Evolutionary conservation across 345 rosid genomes (phyloP).

Genomic region (Camelina sativa): DNA sequence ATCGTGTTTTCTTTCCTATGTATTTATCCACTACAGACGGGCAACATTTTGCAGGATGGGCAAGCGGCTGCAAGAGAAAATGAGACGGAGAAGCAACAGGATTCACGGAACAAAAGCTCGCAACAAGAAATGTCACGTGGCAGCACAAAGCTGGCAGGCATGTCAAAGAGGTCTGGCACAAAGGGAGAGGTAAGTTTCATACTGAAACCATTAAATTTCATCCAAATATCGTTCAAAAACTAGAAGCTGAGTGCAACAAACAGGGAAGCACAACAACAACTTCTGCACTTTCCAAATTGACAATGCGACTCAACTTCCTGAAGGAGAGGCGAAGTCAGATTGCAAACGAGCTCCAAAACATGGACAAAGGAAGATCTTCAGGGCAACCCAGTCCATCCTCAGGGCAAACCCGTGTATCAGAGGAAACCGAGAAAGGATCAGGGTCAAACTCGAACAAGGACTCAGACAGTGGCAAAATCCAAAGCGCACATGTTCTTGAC

Average conservation of each 20-base stretch:
- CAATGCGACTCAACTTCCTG: conserved; percentile 77
- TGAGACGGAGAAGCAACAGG: conserved; percentile 50
- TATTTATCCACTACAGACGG: conserved; percentile 2
- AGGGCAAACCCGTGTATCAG: conserved; percentile 11
- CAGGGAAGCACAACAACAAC: conserved; percentile 62
- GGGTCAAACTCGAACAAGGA: conserved; percentile 31
- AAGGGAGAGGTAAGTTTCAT: conserved; percentile 71
- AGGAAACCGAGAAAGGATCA: conserved; percentile 33
- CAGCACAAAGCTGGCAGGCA: conserved; percentile 47
- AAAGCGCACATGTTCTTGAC: conserved; percentile 39
- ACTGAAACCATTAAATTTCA: conserved; percentile 11
- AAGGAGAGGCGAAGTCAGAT: conserved; percentile 81
- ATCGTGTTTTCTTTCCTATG: not conserved
- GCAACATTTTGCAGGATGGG: conserved; percentile 46
- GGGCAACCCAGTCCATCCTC: conserved; percentile 35
- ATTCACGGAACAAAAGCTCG: conserved; percentile 47
- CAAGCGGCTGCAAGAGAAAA: conserved; percentile 44
- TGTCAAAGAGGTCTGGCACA: conserved; percentile 60
- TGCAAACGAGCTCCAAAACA: conserved; percentile 61
- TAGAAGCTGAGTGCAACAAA: conserved; percentile 31
- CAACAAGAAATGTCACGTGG: conserved; percentile 49
- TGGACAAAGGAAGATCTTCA: conserved; percentile 52
- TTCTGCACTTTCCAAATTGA: conserved; percentile 76
- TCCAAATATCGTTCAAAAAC: conserved; percentile 1
- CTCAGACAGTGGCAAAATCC: conserved; percentile 13